These are phyloP conservation scores for Albifimbria verrucaria DNA, from an alignment of 2,329 filamentous ascomycete species.

Conservation along the genomic window DNA sequence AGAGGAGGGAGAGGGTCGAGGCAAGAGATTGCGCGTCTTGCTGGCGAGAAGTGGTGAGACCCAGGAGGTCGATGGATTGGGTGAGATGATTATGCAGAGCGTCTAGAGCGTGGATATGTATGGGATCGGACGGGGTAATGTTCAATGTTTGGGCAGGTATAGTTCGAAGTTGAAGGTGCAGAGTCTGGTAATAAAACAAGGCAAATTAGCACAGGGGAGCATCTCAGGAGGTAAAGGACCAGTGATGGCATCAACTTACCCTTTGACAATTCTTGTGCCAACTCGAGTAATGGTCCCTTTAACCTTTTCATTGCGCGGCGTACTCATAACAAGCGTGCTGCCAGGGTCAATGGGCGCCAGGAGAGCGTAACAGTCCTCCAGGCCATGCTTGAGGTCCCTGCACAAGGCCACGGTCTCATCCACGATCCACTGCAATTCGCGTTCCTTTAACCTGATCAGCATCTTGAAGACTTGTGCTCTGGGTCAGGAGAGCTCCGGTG, in stretches of 20 bases:
- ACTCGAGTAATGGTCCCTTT: constrained; percentile 91
- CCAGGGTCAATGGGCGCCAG: constrained; percentile 82
- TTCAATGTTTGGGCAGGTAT: constrained; percentile 50
- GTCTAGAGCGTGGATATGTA: constrained; percentile 67
- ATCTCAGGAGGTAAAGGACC: neutral
- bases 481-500: too few relatives aligned
- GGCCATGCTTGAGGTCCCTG: constrained; percentile 55
- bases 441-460: constrained; percentile 35
- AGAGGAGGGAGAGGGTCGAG: constrained; percentile 53
- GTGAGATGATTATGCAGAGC: constrained; percentile 74
- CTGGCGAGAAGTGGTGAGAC: constrained; percentile 66
- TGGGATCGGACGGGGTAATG: constrained; percentile 44
- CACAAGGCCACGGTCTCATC: constrained; percentile 46
- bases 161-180: constrained; percentile 73
- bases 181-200: constrained; percentile 58
- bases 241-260: constrained; percentile 52
- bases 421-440: constrained; percentile 55
- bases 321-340: constrained; percentile 85
- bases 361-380: constrained; percentile 85
- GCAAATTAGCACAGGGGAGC: constrained; percentile 8
- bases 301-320: constrained; percentile 79
- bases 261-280: constrained; percentile 88
- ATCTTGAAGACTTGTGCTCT: constrained; percentile 12
- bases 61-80: constrained; percentile 77
- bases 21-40: constrained; percentile 54